Evolutionary conservation across 306 rosid species (phyloP), one percentile per base, ranked within the genome.

Genomic region (Comarum palustre): DNA sequence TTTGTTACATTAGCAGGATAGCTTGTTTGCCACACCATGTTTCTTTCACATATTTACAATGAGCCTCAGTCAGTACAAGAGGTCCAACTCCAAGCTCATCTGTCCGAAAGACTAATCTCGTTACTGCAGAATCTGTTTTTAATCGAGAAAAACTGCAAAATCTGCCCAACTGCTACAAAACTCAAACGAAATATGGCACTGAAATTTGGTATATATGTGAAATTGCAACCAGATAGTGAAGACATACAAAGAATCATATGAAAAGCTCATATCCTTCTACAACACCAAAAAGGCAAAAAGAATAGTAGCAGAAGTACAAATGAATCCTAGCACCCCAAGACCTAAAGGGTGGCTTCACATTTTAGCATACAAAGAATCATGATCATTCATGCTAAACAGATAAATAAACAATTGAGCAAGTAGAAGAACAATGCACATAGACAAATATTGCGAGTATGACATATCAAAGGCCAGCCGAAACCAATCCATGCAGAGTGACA

Each of bases 401-500:
- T 4, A 22, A 24, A 11, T 19, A 19, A 75, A 58, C 27, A 48
- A 69, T 72, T 16, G 3, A 8, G 22, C 11, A 67, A 64, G 51
- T 46, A 14, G 31, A 66, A 57, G 8, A 25, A 55, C 8, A 51
- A 9, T 19, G 22, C 38, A 24, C 38, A 48, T 5, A 16, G 9
- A 68, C 42, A 17, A 4, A 0, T 6, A 14, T 15, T 43, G n/a
- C 22, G 2, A 8, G 58, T 50, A 0, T 0, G 41, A 19, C 14
- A n/a, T 1, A 42, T 89, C 87, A 91, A 71, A 95, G 86, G 19
- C 99, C 99, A 51, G 93, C 89, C 38, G 99, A 95, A 75, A 95
- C 99, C 86, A 95, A 79, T 65, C 90, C 97, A 77, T 95, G 99
- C 86, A 91, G 76, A n/a, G 97, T 95, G 78, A 95, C 93, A 72